Evolutionary conservation across 2,329 filamentous ascomycete genomes (phyloP).

Genomic region (Colletotrichum lini): DNA sequence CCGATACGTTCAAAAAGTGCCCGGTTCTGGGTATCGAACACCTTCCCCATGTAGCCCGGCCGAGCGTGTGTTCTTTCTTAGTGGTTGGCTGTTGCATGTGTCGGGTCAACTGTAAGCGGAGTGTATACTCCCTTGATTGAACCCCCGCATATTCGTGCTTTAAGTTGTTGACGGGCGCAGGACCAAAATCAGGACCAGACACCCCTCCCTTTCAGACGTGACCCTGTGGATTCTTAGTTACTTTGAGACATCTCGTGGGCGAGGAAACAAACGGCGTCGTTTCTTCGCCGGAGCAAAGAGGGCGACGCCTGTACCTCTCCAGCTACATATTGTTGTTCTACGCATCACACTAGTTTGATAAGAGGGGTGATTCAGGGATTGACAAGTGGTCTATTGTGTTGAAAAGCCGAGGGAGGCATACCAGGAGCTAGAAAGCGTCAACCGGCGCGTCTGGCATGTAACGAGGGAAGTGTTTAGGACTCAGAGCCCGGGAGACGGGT

Average conservation of each 20-base stretch:
- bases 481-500: not conserved
- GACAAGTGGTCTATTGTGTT: not conserved
- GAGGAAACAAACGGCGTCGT: not conserved
- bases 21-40: conserved; percentile 15
- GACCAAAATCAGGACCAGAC: not conserved
- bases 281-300: not conserved
- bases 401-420: not conserved
- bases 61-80: not conserved
- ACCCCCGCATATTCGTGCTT: conserved; percentile 7
- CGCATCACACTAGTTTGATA: not conserved
- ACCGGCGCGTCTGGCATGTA: not conserved
- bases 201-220: not conserved
- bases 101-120: not conserved
- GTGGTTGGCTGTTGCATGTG: not conserved
- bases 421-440: too few relatives aligned
- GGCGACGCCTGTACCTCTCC: not conserved
- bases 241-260: not conserved
- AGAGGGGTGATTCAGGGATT: conserved; percentile 1
- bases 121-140: not conserved
- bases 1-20: conserved; percentile 12
- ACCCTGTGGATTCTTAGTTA: not conserved
- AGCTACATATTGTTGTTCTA: not conserved
- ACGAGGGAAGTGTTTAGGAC: not conserved
- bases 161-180: not conserved
- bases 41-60: not conserved